Evolutionary conservation across 2,329 filamentous ascomycete genomes (phyloP).

Genomic region (Stachybotrys echinatus): DNA sequence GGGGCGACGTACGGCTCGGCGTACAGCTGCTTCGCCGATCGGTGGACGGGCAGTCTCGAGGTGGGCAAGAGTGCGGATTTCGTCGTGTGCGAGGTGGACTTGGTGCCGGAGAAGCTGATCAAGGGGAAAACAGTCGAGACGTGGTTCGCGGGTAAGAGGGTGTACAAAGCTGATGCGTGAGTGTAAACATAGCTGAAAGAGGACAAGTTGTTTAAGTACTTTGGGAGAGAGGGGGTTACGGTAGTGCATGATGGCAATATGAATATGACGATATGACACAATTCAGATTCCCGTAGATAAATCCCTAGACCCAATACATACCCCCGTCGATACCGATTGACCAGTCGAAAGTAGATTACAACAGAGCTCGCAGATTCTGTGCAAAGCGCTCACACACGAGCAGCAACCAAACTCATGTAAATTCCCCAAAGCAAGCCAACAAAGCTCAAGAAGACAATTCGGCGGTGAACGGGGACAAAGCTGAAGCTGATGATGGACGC

Average conservation of each 20-base stretch:
- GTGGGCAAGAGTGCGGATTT: conserved; percentile 53
- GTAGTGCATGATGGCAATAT: not conserved
- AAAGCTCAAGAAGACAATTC: conserved; percentile 44
- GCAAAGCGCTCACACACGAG: conserved; percentile 23
- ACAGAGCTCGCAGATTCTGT: too few relatives aligned
- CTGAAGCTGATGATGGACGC: conserved; percentile 46
- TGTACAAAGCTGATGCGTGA: conserved; percentile 19
- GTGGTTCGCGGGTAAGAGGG: conserved; percentile 43
- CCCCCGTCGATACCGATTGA: too few relatives aligned
- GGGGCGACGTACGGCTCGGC: conserved; percentile 52
- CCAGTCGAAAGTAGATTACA: too few relatives aligned
- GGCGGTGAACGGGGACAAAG: conserved; percentile 41
- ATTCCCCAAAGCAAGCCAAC: conserved; percentile 45
- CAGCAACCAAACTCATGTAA: conserved; percentile 44
- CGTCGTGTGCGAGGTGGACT: conserved; percentile 43
- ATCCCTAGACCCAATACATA: too few relatives aligned
- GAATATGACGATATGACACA: too few relatives aligned
- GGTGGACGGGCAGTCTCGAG: conserved; percentile 45
- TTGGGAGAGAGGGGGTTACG: not conserved
- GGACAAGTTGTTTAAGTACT: not conserved
- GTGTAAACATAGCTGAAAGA: not conserved
- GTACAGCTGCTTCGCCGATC: conserved; percentile 53
- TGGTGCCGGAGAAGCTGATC: conserved; percentile 40
- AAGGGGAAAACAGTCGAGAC: conserved; percentile 43
- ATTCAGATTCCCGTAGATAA: too few relatives aligned